Evolutionary conservation across 2,329 filamentous ascomycete species (phyloP).

Genomic region (Nemania serpens): DNA sequence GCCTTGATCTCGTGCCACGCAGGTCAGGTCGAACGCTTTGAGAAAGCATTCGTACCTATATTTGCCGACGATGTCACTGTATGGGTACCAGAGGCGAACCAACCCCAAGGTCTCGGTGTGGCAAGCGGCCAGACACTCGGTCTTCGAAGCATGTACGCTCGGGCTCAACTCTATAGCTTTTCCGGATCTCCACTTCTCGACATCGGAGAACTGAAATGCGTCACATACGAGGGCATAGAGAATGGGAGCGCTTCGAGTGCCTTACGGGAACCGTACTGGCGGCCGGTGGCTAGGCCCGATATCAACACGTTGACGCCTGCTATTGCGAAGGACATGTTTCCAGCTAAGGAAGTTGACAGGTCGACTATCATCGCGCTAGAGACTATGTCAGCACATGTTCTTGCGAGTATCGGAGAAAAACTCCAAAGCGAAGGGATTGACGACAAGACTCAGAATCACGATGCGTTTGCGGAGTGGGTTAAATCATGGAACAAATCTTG

Average conservation of each 20-base stretch:
- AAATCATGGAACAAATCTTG: not conserved
- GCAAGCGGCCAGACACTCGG: constrained; percentile 14
- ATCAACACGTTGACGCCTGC: constrained; percentile 8
- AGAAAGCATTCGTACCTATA: constrained; percentile 20
- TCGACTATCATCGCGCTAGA: not conserved
- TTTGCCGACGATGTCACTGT: constrained; percentile 3
- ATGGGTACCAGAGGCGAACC: constrained; percentile 1
- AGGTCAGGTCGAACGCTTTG: constrained; percentile 15
- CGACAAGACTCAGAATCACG: constrained; percentile 6
- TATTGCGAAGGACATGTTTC: constrained; percentile 11
- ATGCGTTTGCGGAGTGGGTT: constrained; percentile 13
- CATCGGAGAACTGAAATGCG: constrained; percentile 23
- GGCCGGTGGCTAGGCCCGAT: constrained; percentile 5
- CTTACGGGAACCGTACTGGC: constrained; percentile 17
- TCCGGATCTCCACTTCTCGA: constrained; percentile 18
- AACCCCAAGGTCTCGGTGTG: constrained; percentile 2
- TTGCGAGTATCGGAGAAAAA: not conserved
- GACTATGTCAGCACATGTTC: constrained; percentile 4
- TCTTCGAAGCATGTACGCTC: constrained; percentile 14
- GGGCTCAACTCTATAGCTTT: constrained; percentile 2
- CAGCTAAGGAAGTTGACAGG: not conserved
- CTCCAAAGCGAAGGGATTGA: not conserved
- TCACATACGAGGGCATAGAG: constrained; percentile 8
- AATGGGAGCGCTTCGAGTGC: not conserved
- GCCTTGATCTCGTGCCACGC: constrained; percentile 16